A percentile compares a stretch with the other conserved stretches of the same genome.
Conservation (phyloP, 345 rosid species). For the Rhizophora mangle region DNA sequence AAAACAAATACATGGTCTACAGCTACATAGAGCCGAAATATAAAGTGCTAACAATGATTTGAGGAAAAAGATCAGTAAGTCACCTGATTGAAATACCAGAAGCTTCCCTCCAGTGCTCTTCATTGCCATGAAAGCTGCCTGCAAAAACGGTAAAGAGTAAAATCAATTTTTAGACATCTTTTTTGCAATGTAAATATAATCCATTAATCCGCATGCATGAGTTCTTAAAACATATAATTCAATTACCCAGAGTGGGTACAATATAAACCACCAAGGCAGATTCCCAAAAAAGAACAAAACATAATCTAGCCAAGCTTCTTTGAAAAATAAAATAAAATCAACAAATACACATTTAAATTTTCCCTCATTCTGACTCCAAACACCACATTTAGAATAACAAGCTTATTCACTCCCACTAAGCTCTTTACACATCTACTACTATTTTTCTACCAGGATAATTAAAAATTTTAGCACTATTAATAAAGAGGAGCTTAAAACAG, state of each 20-base stretch:
- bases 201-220: background rate
- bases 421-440: no score
- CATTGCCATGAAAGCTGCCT: slow-evolving; percentile 92
- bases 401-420: no score
- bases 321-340: no score
- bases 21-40: no score
- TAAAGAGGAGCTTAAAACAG: background rate
- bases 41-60: background rate
- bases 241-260: background rate
- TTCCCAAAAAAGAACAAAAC: no score
- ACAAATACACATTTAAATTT: no score
- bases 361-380: no score
- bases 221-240: background rate
- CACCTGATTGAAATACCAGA: slow-evolving; percentile 90
- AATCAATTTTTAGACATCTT: background rate
- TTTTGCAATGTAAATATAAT: background rate
- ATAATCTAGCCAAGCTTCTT: no score
- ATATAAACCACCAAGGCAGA: background rate
- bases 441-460: no score
- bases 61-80: slow-evolving; percentile 13
- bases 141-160: slow-evolving; percentile 13
- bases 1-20: background rate
- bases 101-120: slow-evolving; percentile 92
- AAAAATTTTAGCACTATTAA: no score
- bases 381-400: no score